These are phyloP conservation scores for Salix viminalis DNA, from an alignment of 345 rosid species.

Conservation along the genomic window DNA sequence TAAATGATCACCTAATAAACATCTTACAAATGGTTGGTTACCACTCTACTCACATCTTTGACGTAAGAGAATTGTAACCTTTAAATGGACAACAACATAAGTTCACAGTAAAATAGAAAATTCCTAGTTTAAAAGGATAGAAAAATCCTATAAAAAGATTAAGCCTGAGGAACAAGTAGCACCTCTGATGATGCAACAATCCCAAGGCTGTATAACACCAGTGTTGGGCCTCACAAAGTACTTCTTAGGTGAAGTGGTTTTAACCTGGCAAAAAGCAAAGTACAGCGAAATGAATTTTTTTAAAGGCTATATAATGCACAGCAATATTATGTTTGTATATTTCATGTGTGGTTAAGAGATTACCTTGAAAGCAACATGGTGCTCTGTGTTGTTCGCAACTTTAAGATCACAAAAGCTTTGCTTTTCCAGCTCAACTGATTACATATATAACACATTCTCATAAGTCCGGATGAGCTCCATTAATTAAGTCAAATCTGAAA, in stretches of 20 bases:
- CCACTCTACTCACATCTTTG: not conserved
- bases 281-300: no score
- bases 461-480: conserved; percentile 12
- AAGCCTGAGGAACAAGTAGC: conserved; percentile 7
- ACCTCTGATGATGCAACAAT: conserved; percentile 73
- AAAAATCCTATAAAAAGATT: not conserved
- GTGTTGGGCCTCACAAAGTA: conserved; percentile 96
- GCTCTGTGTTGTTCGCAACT: conserved; percentile 69
- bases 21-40: not conserved
- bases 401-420: conserved; percentile 67
- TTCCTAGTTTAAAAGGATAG: not conserved
- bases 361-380: conserved; percentile 81
- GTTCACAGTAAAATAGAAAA: not conserved
- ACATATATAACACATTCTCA: conserved; percentile 10
- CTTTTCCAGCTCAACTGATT: conserved; percentile 67
- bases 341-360: not conserved
- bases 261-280: conserved; percentile 48
- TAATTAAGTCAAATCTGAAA: not conserved
- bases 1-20: not conserved
- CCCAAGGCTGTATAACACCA: conserved; percentile 77
- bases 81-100: not conserved
- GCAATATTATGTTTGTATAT: not conserved
- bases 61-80: not conserved
- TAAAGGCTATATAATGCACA: not conserved
- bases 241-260: conserved; percentile 96